These are phyloP conservation scores for Lentinus tigrinus DNA, from an alignment of 768 basidiomycete genomes.

Conservation along the genomic window DNA sequence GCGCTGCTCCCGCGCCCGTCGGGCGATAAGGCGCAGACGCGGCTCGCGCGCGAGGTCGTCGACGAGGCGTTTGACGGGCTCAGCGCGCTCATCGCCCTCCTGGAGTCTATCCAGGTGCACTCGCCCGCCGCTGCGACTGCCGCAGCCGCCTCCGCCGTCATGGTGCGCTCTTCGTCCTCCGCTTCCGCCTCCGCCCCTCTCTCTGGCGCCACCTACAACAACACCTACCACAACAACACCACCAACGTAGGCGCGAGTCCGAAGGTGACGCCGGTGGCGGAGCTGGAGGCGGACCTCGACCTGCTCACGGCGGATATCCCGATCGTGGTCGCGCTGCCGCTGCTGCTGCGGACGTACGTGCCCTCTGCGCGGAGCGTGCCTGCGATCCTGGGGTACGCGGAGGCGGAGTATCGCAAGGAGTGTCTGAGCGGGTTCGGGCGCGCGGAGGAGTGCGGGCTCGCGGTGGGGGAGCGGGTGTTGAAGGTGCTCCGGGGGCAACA, in stretches of 20 bases:
- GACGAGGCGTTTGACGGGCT: conserved; percentile 75
- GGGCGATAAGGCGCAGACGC: conserved; percentile 44
- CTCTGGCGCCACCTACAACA: too few relatives aligned
- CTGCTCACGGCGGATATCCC: conserved; percentile 63
- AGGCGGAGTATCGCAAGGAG: conserved; percentile 63
- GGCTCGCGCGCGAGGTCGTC: conserved; percentile 75
- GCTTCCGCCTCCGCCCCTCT: too few relatives aligned
- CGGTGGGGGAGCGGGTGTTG: conserved; percentile 57
- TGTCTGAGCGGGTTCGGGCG: conserved; percentile 75
- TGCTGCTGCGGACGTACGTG: conserved; percentile 53
- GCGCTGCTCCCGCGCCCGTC: conserved; percentile 59
- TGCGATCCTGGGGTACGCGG: conserved; percentile 54
- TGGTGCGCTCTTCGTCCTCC: too few relatives aligned
- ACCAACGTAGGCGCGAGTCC: conserved; percentile 4
- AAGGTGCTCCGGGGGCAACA: conserved; percentile 40
- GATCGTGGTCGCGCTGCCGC: conserved; percentile 70
- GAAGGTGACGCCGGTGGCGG: conserved; percentile 16
- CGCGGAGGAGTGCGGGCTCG: conserved; percentile 69
- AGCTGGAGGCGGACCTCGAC: conserved; percentile 43
- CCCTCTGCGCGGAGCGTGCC: conserved; percentile 43
- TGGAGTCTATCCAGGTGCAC: conserved; percentile 46
- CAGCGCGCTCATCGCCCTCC: conserved; percentile 51
- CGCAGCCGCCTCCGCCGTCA: neutral
- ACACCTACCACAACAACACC: neutral
- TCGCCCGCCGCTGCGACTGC: conserved; percentile 19